Evolutionary conservation across 2,329 filamentous ascomycete genomes (phyloP), one percentile per base, ranked within the genome.

Genomic region (Claviceps monticola): DNA sequence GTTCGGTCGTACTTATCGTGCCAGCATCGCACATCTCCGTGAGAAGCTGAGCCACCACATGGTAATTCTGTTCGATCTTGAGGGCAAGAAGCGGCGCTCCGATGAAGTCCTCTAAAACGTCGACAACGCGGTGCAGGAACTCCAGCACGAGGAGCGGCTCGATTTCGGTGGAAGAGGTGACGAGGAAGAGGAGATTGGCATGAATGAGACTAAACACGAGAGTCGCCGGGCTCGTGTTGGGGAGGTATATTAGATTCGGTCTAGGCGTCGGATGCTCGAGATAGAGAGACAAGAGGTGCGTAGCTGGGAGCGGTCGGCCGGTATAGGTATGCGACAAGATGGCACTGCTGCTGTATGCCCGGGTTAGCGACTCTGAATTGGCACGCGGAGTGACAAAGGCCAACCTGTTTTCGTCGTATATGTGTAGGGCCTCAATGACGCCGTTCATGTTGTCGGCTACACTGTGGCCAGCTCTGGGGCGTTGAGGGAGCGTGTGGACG

Each of bases 11-110:
- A 62, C 79, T 86, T 38, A 96, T 78, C n/a, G 83, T 78, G 16
- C 93, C 93, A 42, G 83, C 88, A 73, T 98, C 93, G 65, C 93
- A 96, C 86, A 98, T 95, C 70, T 98, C 93, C 55, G 83, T 88
- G 54, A 97, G 75, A 26, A 98, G 72, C 70, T 98, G 93, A 17
- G 90, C 90, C 37, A 94, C 86, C 29, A 97, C 84, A 79, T 97
- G 88, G 69, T 97, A 97, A 67, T 82, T 89, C 58, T 75, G 78
- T 68, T 96, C 89, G 57, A 98, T 84, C 72, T 93, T 95, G 63
- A 78, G 79, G 19, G 89, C 84, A 53, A 96, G 73, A 48, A 98
- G 71, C 14, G 93, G 93, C 46, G 88, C 83, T 53, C 91, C 90
- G 7, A 98, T 75, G 64, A 96, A 97, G 63, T 96, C 91, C 69